A percentile compares a stretch with the other conserved stretches of the same genome.
phyloP scores from a whole-genome alignment of 306 rosid species.

The Hippophae rhamnoides region DNA sequence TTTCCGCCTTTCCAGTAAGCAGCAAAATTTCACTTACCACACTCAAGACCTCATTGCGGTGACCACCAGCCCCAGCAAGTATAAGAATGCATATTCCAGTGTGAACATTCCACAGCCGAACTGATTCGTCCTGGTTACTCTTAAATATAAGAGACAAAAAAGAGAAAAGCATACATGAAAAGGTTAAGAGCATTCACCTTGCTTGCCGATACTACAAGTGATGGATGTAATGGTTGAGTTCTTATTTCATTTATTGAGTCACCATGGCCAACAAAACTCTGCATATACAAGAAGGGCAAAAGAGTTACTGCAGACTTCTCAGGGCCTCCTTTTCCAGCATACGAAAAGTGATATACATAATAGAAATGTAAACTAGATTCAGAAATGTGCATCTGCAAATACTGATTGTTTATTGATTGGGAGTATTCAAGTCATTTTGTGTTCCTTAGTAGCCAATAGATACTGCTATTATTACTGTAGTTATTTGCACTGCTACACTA shows the following conservation, averaged over 20 bases:
- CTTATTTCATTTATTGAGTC: slow-evolving; percentile 89
- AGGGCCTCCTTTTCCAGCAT: not conserved
- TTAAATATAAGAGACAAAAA: slow-evolving; percentile 16
- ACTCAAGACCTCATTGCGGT: slow-evolving; percentile 93
- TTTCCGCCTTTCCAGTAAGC: not conserved
- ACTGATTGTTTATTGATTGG: not conserved
- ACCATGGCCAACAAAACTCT: slow-evolving; percentile 98
- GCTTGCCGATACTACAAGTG: slow-evolving; percentile 88
- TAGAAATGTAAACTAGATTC: not conserved
- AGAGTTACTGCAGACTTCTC: not conserved
- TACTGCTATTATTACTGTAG: not conserved
- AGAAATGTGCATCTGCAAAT: not conserved
- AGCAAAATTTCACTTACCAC: slow-evolving; percentile 46
- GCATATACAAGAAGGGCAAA: slow-evolving; percentile 17
- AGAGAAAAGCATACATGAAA: slow-evolving; percentile 10
- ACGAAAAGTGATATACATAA: not conserved
- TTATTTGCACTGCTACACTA: slow-evolving; percentile 1
- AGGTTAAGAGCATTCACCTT: slow-evolving; percentile 42
- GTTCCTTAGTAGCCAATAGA: not conserved
- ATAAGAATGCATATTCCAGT: slow-evolving; percentile 87
- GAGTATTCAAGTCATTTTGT: not conserved
- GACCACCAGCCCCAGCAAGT: slow-evolving; percentile 97
- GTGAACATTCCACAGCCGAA: slow-evolving; percentile 90
- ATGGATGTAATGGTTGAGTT: slow-evolving; percentile 72
- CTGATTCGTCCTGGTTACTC: slow-evolving; percentile 77